A percentile compares a stretch with the other conserved stretches of the same genome.
Conservation (phyloP, 163 green algal species). For the Chlorella variabilis region DNA sequence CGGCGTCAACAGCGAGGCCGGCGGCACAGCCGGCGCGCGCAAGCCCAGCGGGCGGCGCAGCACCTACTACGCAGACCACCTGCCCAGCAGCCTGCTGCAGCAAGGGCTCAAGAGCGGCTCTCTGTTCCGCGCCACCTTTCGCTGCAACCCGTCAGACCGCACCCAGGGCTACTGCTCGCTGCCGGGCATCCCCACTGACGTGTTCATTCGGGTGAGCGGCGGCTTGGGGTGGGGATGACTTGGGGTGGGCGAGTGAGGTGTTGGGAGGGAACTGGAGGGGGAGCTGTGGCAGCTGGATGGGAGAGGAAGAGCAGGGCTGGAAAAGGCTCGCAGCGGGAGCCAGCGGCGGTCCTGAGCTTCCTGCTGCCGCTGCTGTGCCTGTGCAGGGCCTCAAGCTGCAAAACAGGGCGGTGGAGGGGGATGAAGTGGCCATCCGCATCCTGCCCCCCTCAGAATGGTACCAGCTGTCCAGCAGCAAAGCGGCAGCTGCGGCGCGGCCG, state of each 20-base stretch:
- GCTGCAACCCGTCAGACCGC: slow-evolving; percentile 29
- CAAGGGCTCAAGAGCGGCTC: slow-evolving; percentile 29
- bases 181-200: slow-evolving; percentile 43
- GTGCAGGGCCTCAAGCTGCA: slow-evolving; percentile 62
- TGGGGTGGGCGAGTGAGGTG: neutral
- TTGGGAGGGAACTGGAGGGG: neutral
- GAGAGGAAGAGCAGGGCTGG: too few relatives aligned
- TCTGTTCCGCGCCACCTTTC: slow-evolving; percentile 35
- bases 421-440: slow-evolving; percentile 78
- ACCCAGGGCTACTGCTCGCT: slow-evolving; percentile 43
- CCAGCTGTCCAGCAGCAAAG: slow-evolving; percentile 29
- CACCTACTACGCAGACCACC: neutral
- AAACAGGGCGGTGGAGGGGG: slow-evolving; percentile 82
- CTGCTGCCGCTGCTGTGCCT: too few relatives aligned
- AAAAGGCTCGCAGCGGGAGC: too few relatives aligned
- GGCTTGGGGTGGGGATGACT: too few relatives aligned
- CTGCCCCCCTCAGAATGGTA: slow-evolving; percentile 66
- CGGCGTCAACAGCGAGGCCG: neutral
- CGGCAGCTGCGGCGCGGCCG: neutral
- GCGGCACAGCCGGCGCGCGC: neutral
- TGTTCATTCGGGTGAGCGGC: slow-evolving; percentile 42
- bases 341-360: too few relatives aligned
- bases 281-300: neutral
- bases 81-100: slow-evolving; percentile 15
- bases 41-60: neutral